Evolutionary conservation across 2,329 filamentous ascomycete species (phyloP).

Genomic region (Phoma sp.): DNA sequence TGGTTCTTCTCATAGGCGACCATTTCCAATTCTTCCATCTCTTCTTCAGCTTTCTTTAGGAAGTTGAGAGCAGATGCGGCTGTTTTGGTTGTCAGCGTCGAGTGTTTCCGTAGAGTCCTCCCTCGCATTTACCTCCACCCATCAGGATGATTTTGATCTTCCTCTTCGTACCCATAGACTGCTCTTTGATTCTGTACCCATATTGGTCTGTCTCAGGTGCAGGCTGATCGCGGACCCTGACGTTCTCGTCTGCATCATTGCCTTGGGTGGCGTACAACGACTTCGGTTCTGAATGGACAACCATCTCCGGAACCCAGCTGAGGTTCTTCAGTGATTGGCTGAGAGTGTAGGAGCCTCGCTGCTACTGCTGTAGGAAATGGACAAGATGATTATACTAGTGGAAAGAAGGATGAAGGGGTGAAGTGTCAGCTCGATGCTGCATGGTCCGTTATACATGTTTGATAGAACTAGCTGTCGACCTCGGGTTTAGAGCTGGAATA

Average conservation of each 20-base stretch:
- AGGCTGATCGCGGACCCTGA: conserved; percentile 35
- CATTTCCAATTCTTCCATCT: conserved; percentile 51
- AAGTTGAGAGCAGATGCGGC: conserved; percentile 54
- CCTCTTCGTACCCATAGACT: conserved; percentile 54
- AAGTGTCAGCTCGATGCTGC: not conserved
- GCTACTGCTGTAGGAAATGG: not conserved
- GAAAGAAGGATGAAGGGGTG: not conserved
- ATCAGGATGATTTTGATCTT: conserved; percentile 52
- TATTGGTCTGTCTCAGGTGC: conserved; percentile 48
- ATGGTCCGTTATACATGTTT: not conserved
- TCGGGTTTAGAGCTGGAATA: conserved; percentile 11
- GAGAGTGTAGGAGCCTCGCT: not conserved
- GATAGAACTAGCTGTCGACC: conserved; percentile 9
- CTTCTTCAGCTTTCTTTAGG: conserved; percentile 53
- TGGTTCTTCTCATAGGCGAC: conserved; percentile 53
- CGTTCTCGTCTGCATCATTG: conserved; percentile 34
- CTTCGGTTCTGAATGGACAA: conserved; percentile 29
- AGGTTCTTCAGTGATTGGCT: not conserved
- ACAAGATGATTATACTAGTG: not conserved
- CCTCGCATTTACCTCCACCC: conserved; percentile 55
- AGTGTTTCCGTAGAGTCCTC: no score
- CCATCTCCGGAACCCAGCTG: conserved; percentile 14
- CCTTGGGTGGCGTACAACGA: conserved; percentile 26
- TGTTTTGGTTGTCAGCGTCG: no score
- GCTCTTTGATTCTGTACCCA: conserved; percentile 54